Evolutionary conservation across 164 flowering plant genomes (phyloP), one percentile per base, ranked within the genome.

Genomic region (Umbellularia californica): DNA sequence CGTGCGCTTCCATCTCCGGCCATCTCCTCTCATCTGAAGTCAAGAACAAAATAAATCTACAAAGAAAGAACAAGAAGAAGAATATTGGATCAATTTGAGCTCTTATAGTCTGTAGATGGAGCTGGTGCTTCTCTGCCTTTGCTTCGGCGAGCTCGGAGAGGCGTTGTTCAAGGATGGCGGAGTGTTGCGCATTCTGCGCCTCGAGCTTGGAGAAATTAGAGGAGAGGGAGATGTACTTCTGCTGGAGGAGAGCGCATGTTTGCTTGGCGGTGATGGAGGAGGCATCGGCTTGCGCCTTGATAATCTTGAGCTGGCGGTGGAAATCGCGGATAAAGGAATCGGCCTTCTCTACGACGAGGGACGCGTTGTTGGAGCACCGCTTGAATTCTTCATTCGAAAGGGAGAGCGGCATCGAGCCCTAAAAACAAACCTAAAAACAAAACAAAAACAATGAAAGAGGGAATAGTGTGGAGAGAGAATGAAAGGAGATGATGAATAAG

Each of bases 251-350:
- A 0, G 98, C 84, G 76, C 95, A 92, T 5, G 92, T 91, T 68
- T 95, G 97, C 81, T 95, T 97, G 50, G 93, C 89, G 47, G 93
- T 93, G 74, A 92, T 89, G 41, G 94, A 65, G n/a, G 94, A 78
- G 5, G 99, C 97, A n/a, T 93, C 98, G 24, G 90, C 82, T 77
- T 88, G 86, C 0, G 99, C 98, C 70, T 76, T 87, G 10, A 86
- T 81, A 35, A 92, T 87, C 41, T 93, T 91, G 73, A 95, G 83
- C 74, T 92, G 87, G 30, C 60, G 75, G 41, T 77, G 71, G 9
- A 93, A 80, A 11, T 79, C 84, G 24, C 80, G 74, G 67, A 95
- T 92, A 84, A 75, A 91, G 5, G 86, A 77, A 74, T 95, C 98
- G 27, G 99, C 99, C 76, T 85, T 93, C 73, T 83, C 91, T 23